These are phyloP conservation scores for Rhizopus delemar DNA, from an alignment of 371 early-diverging fungal genomes.

Conservation along the genomic window DNA sequence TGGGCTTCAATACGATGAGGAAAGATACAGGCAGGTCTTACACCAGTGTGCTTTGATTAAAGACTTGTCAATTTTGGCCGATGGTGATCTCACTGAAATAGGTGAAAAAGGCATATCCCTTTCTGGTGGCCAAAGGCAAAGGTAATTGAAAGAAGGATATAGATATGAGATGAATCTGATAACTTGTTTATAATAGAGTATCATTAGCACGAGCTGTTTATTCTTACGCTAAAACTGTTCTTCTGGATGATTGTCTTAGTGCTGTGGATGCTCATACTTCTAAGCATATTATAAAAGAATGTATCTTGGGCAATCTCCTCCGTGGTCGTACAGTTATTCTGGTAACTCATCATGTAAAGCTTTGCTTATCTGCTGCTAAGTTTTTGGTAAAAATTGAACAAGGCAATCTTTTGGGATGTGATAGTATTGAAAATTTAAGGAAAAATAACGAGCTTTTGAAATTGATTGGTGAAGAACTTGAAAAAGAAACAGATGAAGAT, in stretches of 20 bases:
- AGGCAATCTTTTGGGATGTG: conserved; percentile 59
- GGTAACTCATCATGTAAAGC: conserved; percentile 83
- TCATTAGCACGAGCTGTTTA: conserved; percentile 82
- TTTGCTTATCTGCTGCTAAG: conserved; percentile 71
- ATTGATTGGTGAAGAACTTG: conserved; percentile 17
- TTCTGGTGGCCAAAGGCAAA: conserved; percentile 88
- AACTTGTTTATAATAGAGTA: conserved; percentile 38
- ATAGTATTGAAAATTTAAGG: conserved; percentile 20
- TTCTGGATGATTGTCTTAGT: conserved; percentile 80
- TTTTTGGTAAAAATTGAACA: conserved; percentile 72
- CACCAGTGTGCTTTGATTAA: conserved; percentile 71
- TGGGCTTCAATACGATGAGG: conserved; percentile 67
- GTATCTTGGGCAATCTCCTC: conserved; percentile 70
- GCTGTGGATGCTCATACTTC: conserved; percentile 89
- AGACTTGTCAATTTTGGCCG: conserved; percentile 77
- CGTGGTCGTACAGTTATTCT: conserved; percentile 79
- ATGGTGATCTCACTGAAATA: conserved; percentile 88
- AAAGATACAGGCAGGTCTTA: conserved; percentile 68
- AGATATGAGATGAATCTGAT: no score
- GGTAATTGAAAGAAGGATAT: conserved; percentile 18
- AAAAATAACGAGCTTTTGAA: conserved; percentile 13
- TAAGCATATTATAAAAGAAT: conserved; percentile 70
- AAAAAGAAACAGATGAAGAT: conserved; percentile 4
- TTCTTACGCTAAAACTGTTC: conserved; percentile 65
- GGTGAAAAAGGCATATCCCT: conserved; percentile 89